Conservation (phyloP, 164 flowering plant genomes). For the Houttuynia cordata region DNA sequence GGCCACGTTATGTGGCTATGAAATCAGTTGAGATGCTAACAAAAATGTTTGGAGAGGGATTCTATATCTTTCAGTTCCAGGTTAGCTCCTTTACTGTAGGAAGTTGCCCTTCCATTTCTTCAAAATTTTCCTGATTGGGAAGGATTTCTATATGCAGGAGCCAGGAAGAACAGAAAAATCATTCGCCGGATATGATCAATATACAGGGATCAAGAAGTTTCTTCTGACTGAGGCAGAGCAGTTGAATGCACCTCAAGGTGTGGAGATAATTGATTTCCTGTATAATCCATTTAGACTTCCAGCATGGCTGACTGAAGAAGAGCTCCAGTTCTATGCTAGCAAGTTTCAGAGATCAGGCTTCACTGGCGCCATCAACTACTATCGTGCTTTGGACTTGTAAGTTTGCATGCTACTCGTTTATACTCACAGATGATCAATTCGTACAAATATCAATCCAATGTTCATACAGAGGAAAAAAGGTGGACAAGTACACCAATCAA, state of each 20-base stretch:
- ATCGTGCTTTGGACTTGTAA: constrained; percentile 45
- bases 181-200: constrained; percentile 29
- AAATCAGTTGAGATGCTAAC: constrained; percentile 11
- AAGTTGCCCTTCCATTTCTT: no score
- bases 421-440: neutral
- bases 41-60: constrained; percentile 28
- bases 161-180: constrained; percentile 48
- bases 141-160: constrained; percentile 13
- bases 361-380: constrained; percentile 42
- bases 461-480: no score
- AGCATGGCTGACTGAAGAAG: constrained; percentile 43
- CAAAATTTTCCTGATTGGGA: no score
- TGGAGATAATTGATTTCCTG: constrained; percentile 35
- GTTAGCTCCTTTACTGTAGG: constrained; percentile 16
- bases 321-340: constrained; percentile 26
- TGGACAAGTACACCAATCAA: no score
- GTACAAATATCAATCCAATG: no score
- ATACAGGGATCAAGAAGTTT: constrained; percentile 41
- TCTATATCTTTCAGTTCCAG: constrained; percentile 35
- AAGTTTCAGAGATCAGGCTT: constrained; percentile 43
- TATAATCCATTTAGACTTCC: constrained; percentile 29
- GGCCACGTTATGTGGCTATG: constrained; percentile 10
- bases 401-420: constrained; percentile 2
- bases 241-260: constrained; percentile 34
- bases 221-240: constrained; percentile 18